Conservation (phyloP, 805 yeast species). For the Wickerhamiella kazuoi region DNA sequence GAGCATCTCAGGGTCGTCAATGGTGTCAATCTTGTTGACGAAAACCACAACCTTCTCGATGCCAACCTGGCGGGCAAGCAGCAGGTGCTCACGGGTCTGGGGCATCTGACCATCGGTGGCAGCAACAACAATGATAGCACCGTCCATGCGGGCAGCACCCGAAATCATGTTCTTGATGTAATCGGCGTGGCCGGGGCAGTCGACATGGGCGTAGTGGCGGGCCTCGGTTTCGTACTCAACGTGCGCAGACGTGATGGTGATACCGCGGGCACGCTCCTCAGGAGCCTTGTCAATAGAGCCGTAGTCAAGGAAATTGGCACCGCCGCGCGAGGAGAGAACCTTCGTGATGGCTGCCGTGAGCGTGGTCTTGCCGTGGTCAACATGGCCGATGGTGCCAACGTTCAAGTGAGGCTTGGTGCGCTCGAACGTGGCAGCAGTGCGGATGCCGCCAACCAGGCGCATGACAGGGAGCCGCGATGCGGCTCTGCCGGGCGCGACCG, state of each 20-base stretch:
- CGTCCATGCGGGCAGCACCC: constrained; percentile 99
- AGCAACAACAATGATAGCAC: constrained; percentile 98
- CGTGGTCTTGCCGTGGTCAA: constrained; percentile 97
- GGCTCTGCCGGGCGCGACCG: not conserved
- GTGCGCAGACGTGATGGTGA: constrained; percentile 94
- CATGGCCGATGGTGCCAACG: constrained; percentile 86
- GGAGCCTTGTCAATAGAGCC: constrained; percentile 92
- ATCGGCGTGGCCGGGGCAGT: constrained; percentile 98
- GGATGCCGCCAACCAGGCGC: constrained; percentile 4
- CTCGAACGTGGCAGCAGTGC: constrained; percentile 57
- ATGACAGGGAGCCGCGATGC: not conserved
- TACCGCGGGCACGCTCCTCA: constrained; percentile 98
- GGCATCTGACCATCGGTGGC: constrained; percentile 99
- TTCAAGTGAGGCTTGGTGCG: constrained; percentile 95
- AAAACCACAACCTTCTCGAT: constrained; percentile 93
- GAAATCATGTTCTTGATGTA: constrained; percentile 98
- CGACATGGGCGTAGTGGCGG: constrained; percentile 95
- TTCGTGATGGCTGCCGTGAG: constrained; percentile 97
- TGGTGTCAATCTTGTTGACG: constrained; percentile 94
- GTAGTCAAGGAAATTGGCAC: constrained; percentile 87
- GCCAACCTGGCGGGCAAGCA: constrained; percentile 98
- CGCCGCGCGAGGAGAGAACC: constrained; percentile 72
- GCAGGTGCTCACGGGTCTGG: constrained; percentile 96
- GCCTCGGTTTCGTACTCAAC: constrained; percentile 91
- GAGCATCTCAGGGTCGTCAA: constrained; percentile 97